Conservation (phyloP, 179 eudicot genomes). For the Vitellaria paradoxa region DNA sequence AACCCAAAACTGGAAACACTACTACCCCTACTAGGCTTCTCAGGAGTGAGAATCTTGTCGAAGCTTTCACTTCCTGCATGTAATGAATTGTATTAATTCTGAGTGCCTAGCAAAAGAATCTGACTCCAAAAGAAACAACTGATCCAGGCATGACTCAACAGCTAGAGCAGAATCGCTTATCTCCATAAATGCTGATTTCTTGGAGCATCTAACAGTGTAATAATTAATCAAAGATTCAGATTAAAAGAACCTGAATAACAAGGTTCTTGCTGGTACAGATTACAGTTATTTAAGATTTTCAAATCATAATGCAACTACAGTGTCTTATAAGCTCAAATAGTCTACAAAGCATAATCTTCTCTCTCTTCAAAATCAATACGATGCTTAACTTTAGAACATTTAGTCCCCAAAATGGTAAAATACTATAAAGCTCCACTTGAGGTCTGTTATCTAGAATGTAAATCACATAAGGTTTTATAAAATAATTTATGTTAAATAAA, state of each 20-base stretch:
- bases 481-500: background rate
- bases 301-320: background rate
- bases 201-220: background rate
- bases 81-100: background rate
- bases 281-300: background rate
- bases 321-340: background rate
- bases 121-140: too few species aligned
- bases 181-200: background rate
- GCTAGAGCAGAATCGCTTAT: background rate
- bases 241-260: background rate
- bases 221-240: background rate
- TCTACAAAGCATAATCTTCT: background rate
- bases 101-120: background rate
- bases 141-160: background rate
- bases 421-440: background rate
- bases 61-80: constrained; percentile 65
- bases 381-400: background rate
- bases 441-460: background rate
- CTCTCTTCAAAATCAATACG: background rate
- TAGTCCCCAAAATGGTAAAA: background rate
- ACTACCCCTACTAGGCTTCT: constrained; percentile 32
- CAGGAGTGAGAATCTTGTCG: constrained; percentile 46
- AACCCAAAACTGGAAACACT: constrained; percentile 23
- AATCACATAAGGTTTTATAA: background rate
- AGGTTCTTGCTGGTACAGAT: background rate